These are phyloP conservation scores for Daldinia grandis DNA, from an alignment of 495 filamentous ascomycete genomes.

Conservation along the genomic window DNA sequence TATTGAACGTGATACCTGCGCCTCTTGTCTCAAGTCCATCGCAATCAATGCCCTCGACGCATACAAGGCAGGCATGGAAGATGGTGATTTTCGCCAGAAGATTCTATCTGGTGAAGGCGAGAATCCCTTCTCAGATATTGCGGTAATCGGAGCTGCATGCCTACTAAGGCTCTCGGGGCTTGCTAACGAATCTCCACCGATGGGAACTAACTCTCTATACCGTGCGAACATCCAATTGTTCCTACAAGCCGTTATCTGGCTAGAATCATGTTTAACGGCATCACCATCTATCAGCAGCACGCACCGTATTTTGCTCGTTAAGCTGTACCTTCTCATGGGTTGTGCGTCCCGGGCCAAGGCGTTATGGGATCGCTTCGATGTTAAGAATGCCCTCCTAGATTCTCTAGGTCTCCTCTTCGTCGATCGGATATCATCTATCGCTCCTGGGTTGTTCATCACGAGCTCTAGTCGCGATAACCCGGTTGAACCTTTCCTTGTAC, in stretches of 20 bases:
- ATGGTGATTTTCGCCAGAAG: slow-evolving; percentile 36
- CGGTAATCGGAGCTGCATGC: slow-evolving; percentile 54
- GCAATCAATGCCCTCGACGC: slow-evolving; percentile 39
- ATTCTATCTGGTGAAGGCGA: slow-evolving; percentile 24
- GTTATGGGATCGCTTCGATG: slow-evolving; percentile 54
- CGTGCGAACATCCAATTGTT: slow-evolving; percentile 45
- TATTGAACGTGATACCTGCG: slow-evolving; percentile 37
- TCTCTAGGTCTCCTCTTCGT: slow-evolving; percentile 56
- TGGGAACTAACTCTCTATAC: slow-evolving; percentile 41
- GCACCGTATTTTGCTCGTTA: slow-evolving; percentile 54
- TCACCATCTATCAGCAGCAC: slow-evolving; percentile 49
- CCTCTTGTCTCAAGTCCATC: slow-evolving; percentile 48
- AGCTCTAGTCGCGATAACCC: slow-evolving; percentile 21
- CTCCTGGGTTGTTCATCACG: slow-evolving; percentile 53
- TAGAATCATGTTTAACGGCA: slow-evolving; percentile 52
- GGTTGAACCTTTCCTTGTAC: slow-evolving; percentile 42
- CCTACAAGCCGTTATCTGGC: slow-evolving; percentile 56
- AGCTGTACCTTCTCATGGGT: slow-evolving; percentile 57
- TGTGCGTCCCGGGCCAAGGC: slow-evolving; percentile 52
- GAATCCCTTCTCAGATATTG: slow-evolving; percentile 56
- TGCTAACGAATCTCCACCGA: neutral
- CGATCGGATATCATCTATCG: slow-evolving; percentile 61
- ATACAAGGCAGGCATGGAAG: slow-evolving; percentile 43
- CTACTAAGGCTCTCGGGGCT: slow-evolving; percentile 56
- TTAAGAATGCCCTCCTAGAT: slow-evolving; percentile 62